These are phyloP conservation scores for Leucocoprinus sp. DNA, from an alignment of 768 basidiomycete genomes.

Conservation along the genomic window DNA sequence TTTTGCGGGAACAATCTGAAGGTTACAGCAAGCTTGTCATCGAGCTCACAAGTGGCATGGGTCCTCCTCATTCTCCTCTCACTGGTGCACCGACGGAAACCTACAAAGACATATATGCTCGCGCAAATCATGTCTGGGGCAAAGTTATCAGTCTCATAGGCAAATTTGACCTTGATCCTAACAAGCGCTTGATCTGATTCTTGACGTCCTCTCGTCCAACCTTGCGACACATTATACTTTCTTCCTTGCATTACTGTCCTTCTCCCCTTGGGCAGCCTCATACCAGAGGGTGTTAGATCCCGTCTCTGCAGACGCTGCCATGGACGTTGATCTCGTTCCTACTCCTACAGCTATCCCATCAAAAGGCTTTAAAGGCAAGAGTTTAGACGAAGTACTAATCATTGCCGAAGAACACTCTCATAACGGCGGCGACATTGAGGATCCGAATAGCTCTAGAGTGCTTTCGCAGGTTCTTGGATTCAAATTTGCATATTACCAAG, in stretches of 20 bases:
- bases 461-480: conserved; percentile 94
- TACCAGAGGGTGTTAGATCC: conserved; percentile 25
- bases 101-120: conserved; percentile 45
- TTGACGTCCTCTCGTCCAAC: conserved; percentile 84
- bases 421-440: conserved; percentile 13
- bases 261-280: conserved; percentile 81
- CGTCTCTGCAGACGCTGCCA: conserved; percentile 21
- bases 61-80: conserved; percentile 59
- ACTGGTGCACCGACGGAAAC: conserved; percentile 64
- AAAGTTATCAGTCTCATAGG: conserved; percentile 85
- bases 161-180: conserved; percentile 95
- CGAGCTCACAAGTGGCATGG: conserved; percentile 72
- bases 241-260: conserved; percentile 79
- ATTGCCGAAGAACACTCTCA: conserved; percentile 36
- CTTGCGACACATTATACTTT: conserved; percentile 78
- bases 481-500: conserved; percentile 91
- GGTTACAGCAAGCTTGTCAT: conserved; percentile 91
- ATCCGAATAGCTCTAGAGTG: conserved; percentile 42
- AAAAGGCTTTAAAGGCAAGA: conserved; percentile 50
- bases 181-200: conserved; percentile 88
- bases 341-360: conserved; percentile 29
- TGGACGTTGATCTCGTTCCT: conserved; percentile 26
- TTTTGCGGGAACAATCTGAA: conserved; percentile 94
- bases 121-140: conserved; percentile 69
- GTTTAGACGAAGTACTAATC: conserved; percentile 56